A percentile compares a stretch with the other conserved stretches of the same genome.
Evolutionary conservation across 805 yeast genomes (phyloP).

Genomic region (Barnettozyma vustinii): DNA sequence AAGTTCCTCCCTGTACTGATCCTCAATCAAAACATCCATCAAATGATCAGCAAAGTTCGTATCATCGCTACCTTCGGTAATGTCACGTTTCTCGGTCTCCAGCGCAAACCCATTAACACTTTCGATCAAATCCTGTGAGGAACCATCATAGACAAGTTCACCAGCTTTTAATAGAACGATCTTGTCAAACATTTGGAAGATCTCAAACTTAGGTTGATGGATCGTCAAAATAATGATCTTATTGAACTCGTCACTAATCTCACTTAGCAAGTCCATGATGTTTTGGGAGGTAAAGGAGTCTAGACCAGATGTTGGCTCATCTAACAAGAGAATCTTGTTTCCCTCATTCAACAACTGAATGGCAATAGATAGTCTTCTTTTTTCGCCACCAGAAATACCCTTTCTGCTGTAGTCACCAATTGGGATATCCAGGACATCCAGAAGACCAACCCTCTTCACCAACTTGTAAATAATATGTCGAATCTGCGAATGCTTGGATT

Average conservation of each 20-base stretch:
- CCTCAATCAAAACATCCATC: constrained; percentile 62
- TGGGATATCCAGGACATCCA: constrained; percentile 28
- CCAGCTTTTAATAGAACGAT: constrained; percentile 47
- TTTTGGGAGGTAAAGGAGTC: constrained; percentile 75
- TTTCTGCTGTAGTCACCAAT: constrained; percentile 55
- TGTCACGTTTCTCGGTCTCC: constrained; percentile 11
- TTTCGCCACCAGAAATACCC: constrained; percentile 77
- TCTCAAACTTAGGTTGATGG: constrained; percentile 75
- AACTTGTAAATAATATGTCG: constrained; percentile 44
- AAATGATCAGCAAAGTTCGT: constrained; percentile 72
- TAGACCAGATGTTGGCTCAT: constrained; percentile 88
- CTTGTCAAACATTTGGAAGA: constrained; percentile 64
- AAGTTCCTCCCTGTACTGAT: constrained; percentile 33
- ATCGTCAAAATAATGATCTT: constrained; percentile 72
- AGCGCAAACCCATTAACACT: constrained; percentile 34
- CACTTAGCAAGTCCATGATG: constrained; percentile 53
- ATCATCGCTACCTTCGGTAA: constrained; percentile 29
- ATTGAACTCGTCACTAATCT: constrained; percentile 47
- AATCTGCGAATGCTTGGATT: constrained; percentile 38
- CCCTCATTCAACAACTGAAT: constrained; percentile 72
- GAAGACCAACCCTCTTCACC: constrained; percentile 61
- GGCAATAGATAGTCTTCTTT: constrained; percentile 77
- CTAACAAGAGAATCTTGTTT: constrained; percentile 56
- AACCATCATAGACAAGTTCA: constrained; percentile 55
- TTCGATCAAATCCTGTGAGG: constrained; percentile 36